Conservation (phyloP, 2,329 filamentous ascomycete genomes). For the Polytolypa hystricis region DNA sequence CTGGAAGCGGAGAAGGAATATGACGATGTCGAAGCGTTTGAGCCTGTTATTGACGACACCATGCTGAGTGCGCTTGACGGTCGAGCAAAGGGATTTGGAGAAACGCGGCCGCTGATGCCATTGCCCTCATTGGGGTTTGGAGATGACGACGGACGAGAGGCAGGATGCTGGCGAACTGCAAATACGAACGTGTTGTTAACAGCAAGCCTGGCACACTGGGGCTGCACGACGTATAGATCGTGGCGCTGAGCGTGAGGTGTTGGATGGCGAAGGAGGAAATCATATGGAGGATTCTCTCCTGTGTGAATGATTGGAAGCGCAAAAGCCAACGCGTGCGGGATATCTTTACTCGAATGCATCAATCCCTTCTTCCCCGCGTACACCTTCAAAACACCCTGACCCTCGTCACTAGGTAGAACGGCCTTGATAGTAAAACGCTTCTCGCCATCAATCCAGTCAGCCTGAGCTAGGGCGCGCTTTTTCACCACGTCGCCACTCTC, state of each 20-base stretch:
- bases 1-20: conserved; percentile 30
- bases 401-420: conserved; percentile 81
- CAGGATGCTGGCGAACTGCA: conserved; percentile 83
- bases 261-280: conserved; percentile 85
- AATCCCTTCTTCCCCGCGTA: conserved; percentile 90
- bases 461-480: conserved; percentile 80
- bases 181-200: conserved; percentile 98
- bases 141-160: conserved; percentile 39
- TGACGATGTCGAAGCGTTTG: conserved; percentile 34
- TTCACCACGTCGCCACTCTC: conserved; percentile 79
- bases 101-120: conserved; percentile 34
- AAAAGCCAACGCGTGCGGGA: conserved; percentile 82
- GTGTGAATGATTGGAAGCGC: conserved; percentile 82
- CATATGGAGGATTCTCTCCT: conserved; percentile 86
- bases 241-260: conserved; percentile 96
- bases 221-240: conserved; percentile 92
- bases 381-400: conserved; percentile 74
- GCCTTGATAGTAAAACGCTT: conserved; percentile 94
- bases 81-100: conserved; percentile 42
- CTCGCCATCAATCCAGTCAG: conserved; percentile 75
- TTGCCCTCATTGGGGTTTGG: conserved; percentile 23
- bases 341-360: conserved; percentile 96
- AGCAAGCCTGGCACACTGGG: conserved; percentile 77
- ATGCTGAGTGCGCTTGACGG: conserved; percentile 51
- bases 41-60: conserved; percentile 44